These are phyloP conservation scores for Tripterygium wilfordii DNA, from an alignment of 177 flowering plant species.

Conservation along the genomic window DNA sequence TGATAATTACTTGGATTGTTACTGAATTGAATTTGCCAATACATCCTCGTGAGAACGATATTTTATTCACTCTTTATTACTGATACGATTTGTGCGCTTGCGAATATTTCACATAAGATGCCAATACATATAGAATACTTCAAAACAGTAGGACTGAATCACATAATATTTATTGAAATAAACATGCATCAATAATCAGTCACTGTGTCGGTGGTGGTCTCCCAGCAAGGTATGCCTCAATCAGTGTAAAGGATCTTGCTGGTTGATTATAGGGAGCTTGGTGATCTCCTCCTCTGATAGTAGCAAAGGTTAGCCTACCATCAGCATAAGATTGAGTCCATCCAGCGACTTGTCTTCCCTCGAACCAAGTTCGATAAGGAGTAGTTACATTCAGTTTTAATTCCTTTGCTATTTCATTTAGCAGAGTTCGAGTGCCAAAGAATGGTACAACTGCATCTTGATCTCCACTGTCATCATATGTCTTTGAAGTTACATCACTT, in stretches of 20 bases:
- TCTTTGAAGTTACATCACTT: neutral
- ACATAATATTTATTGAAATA: too few species aligned
- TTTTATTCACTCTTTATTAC: too few species aligned
- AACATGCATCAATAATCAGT: too few species aligned
- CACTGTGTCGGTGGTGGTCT: neutral
- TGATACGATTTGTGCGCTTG: too few species aligned
- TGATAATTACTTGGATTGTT: too few species aligned
- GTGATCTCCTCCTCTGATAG: slow-evolving; percentile 49
- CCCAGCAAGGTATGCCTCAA: slow-evolving; percentile 23
- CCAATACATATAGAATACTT: too few species aligned
- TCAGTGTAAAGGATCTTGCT: slow-evolving; percentile 23
- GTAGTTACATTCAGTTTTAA: slow-evolving; percentile 22
- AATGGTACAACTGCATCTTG: slow-evolving; percentile 41
- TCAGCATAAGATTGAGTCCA: slow-evolving; percentile 45
- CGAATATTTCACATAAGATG: too few species aligned
- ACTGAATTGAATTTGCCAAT: too few species aligned
- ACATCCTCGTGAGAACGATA: too few species aligned
- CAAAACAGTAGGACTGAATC: too few species aligned
- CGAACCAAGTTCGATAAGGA: slow-evolving; percentile 33
- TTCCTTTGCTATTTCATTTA: slow-evolving; percentile 21
- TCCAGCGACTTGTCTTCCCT: slow-evolving; percentile 40
- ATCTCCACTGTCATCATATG: slow-evolving; percentile 29
- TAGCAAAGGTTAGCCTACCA: slow-evolving; percentile 30
- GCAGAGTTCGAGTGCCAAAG: slow-evolving; percentile 24
- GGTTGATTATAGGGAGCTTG: slow-evolving; percentile 40